Evolutionary conservation across 768 basidiomycete species (phyloP).

Genomic region (Phylloporus sp.): DNA sequence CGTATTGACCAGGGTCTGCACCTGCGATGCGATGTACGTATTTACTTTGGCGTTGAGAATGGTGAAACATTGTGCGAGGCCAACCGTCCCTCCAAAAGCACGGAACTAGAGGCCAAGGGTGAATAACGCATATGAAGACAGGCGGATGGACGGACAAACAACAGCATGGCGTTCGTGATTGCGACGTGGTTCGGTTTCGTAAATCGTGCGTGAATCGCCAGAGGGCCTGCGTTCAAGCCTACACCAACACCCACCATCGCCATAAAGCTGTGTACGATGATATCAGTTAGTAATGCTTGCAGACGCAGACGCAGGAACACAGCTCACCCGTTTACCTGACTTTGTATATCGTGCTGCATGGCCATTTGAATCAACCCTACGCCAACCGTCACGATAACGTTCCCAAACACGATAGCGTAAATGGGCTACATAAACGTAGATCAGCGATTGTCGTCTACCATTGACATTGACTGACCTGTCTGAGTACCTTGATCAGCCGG

Average conservation of each 20-base stretch:
- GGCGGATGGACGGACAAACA: slow-evolving; percentile 38
- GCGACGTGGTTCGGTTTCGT: slow-evolving; percentile 41
- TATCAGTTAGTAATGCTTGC: neutral
- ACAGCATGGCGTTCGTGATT: slow-evolving; percentile 38
- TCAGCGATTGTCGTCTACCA: neutral
- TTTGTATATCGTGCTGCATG: slow-evolving; percentile 36
- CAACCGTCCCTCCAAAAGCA: slow-evolving; percentile 48
- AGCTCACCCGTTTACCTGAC: slow-evolving; percentile 34
- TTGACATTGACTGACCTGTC: slow-evolving; percentile 32
- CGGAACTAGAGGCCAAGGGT: slow-evolving; percentile 34
- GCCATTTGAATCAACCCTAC: slow-evolving; percentile 43
- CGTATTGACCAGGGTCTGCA: slow-evolving; percentile 22
- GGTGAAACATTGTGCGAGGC: slow-evolving; percentile 51
- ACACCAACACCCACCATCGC: slow-evolving; percentile 42
- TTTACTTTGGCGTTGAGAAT: slow-evolving; percentile 43
- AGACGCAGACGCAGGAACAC: neutral
- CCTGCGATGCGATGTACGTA: slow-evolving; percentile 24
- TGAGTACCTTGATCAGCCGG: slow-evolving; percentile 28
- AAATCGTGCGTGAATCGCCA: slow-evolving; percentile 45
- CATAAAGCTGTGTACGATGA: slow-evolving; percentile 35
- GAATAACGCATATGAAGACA: neutral
- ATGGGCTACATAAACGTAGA: slow-evolving; percentile 32
- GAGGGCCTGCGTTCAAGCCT: slow-evolving; percentile 38
- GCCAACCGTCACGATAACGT: slow-evolving; percentile 34
- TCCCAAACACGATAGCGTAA: slow-evolving; percentile 40